phyloP scores from a whole-genome alignment of 2,329 filamentous ascomycete species.

The Calonectria pauciramosa region DNA sequence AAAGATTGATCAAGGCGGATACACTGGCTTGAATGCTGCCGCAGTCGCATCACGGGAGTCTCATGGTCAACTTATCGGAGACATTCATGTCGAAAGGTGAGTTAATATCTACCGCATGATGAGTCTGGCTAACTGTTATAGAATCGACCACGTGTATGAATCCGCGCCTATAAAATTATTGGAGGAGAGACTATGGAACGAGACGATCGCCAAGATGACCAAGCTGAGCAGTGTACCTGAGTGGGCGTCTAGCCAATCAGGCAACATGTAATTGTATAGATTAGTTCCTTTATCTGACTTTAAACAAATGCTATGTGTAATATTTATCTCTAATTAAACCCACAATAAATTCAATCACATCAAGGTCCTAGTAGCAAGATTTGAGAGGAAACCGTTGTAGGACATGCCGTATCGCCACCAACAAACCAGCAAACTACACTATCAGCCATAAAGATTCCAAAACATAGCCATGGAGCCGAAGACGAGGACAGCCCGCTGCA shows the following conservation, averaged over 20 bases:
- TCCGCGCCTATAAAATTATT: not conserved
- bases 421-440: no score
- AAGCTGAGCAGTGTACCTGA: not conserved
- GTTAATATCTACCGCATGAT: not conserved
- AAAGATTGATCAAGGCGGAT: conserved; percentile 5
- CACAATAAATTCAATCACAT: no score
- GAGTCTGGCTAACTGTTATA: not conserved
- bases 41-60: conserved; percentile 22
- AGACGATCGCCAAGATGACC: not conserved
- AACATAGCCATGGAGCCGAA: no score
- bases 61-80: conserved; percentile 28
- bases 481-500: no score
- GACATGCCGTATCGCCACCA: no score
- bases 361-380: no score
- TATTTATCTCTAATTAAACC: no score
- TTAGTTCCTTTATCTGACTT: no score
- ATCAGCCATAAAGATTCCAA: no score
- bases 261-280: no score
- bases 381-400: no score
- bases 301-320: no score
- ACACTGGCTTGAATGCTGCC: conserved; percentile 32
- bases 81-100: conserved; percentile 6
- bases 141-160: not conserved
- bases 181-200: not conserved
- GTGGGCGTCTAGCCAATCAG: not conserved